Base-by-base conservation (phyloP, 2,329 filamentous ascomycete species). In the Pleurostoma richardsiae region DNA sequence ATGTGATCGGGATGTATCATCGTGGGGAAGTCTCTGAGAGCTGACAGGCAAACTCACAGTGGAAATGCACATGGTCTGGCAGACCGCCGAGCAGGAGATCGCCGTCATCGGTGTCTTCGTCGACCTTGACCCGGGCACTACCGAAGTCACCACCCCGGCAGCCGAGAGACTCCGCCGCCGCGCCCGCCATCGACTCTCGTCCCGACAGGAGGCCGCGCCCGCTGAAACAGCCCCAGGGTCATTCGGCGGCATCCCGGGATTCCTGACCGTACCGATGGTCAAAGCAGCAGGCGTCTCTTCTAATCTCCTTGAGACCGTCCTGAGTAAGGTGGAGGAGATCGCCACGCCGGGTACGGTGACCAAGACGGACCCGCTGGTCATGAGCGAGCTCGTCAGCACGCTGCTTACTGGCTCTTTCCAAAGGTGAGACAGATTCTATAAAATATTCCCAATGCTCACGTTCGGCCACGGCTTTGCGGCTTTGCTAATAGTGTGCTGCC, bases 41-140 rank as follows among this genome's bases (percentile, higher is more conserved):
- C 27, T 43, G 29, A 41, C 41, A 42, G 43, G n/a, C 33, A 36
- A 8, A n/a, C 8, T 36, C n/a, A n/a, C 56, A 60, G 66, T 79
- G 69, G 76, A 79, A 60, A 71, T 74, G 63, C 80, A 84, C 64
- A 78, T 83, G 70, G 80, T 83, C 39, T 80, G 79, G 58, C 66
- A 75, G 56, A 67, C 67, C 10, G 64, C 67, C 10, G 58, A 56
- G 33, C 52, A 60, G 10, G 57, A 71, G 46, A 65, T 73, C 36
- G 69, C 70, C 30, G 71, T 74, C 49, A 59, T 74, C 33, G 70
- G 69, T 42, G 59, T 66, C 42, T 73, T 71, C 59, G 61, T 74
- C 51, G 68, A 71, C 49, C 55, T 71, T 29, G 60, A 62, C 49
- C 59, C 60, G 36, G 54, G 55, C 7, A 53, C 52, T 10, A 56